Evolutionary conservation across 2,329 filamentous ascomycete species (phyloP), one percentile per base, ranked within the genome.

Genomic region (Amphichorda felina): DNA sequence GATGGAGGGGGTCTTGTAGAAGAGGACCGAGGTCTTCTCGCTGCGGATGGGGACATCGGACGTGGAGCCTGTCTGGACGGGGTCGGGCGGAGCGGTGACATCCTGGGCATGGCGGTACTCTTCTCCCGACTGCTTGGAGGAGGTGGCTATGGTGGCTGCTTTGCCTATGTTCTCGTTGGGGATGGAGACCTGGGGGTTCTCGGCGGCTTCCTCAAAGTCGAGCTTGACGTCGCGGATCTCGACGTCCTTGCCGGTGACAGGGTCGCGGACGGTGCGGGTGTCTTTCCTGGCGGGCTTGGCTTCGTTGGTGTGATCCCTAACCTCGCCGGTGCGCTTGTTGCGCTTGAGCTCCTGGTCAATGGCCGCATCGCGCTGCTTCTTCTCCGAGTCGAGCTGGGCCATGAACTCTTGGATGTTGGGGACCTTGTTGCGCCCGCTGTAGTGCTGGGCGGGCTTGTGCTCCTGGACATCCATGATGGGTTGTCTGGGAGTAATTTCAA

Each of bases 11-110:
- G 89, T 96, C 13, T 91, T 89, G 56, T 95, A 89, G 58, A 96
- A 96, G 21, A 95, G 70, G 14, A 96, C 79, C 42, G 94, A 95
- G 4, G 91, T 96, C 70, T 91, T 95, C 54, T 96, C 89, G 49
- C 88, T 89, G 51, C 88, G 83, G 39, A 96, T 94, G 3, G 91
- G 91, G 2, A 96, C 87, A 57, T 96, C 91, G 18, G 85, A 88
- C 0, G 89, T 96, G 24, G 80, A 76, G 17, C 86, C 85, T 38
- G 79, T 71, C 13, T 79, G 78, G 15, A 94, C 67, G 1, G 89
- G 89, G 45, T 93, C 88, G 2, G 89, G 89, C 2, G 89, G 89
- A 1, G 89, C 84, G 0, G 86, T 94, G 38, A 94, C 68, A 57
- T 96, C 89, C 59, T 95, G 89, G 8, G 78, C 83, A 38, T 81